Evolutionary conservation across 202 grass and related monocot genomes (phyloP), one percentile per base, ranked within the genome.

Genomic region (Miscanthus sacchariflorus): DNA sequence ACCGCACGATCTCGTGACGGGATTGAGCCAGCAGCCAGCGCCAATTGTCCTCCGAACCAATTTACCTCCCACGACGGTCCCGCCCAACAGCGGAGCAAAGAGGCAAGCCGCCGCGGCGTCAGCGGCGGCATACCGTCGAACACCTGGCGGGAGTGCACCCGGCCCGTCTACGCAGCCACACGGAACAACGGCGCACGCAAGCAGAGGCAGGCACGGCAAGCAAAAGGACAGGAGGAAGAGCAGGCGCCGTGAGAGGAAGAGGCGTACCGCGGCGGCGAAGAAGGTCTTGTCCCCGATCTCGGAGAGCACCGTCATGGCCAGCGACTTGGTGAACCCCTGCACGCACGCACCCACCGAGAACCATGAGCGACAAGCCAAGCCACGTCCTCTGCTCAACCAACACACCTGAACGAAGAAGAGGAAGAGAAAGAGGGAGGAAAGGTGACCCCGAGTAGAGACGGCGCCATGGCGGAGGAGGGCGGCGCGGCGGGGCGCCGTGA

Each of bases 261-360:
- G 61, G 11, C 45, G 67, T 90, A 99, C 97, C 82, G 97, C 97
- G 19, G 97, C 97, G 28, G 94, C 92, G 86, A 99, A 97, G 90
- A 99, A 99, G 49, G 97, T 99, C 91, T 99, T 99, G 86, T 99
- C 97, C 69, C 97, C 97, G 88, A 99, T 96, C 93, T 99, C 97
- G 17, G 97, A 95, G 23, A 99, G 82, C 76, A 93, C 90, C 17
- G 97, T 99, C 97, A 99, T 95, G 46, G 91, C 94, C 68, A 99
- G 88, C 86, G 97, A 99, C 92, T 99, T 99, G 67, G 94, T 95
- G 81, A 99, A 92, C 69, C 97, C 97, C 97, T 99, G 91, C 75
- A 87, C 19, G 36, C 38, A 79, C 30, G 4, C 30, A 13, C 2
- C 2, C 67, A 36, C 5, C n/a, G 8, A 46, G 58, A 76, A 80